Base-by-base conservation (phyloP, 805 yeast genomes). In the Tetrapisispora arboricola region DNA sequence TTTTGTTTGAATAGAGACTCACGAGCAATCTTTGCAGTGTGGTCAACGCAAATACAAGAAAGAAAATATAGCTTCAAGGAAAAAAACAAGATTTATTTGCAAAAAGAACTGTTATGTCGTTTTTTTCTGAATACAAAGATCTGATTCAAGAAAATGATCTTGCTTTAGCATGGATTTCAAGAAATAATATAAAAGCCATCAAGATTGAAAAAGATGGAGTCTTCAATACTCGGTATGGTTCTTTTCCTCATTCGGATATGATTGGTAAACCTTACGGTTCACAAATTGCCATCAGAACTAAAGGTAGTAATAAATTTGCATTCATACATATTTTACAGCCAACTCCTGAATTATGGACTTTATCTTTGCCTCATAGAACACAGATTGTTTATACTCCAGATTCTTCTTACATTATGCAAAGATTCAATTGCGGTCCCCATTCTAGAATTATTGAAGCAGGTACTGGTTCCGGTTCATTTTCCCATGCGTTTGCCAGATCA, bases 331-430 rank as follows among this genome's bases (percentile, higher is more conserved):
- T 92, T 12, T 63, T 92, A 36, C 88, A 84, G 45, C 97, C 98
- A 1, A 80, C 94, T 0, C 88, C 99, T 0, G 99, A 92, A 61
- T 65, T 92, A 18, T 92, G 99, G 99, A 83, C 96, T 0, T 55
- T 85, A n/a, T 84, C 96, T 0, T 67, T 92, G 27, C 97, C 98
- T 2, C 99, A 92, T 58, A 72, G 99, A 61, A 92, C 99, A 0
- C 99, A 92, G 65, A 92, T 92, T 49, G 97, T 92, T 1, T 92
- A 92, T 58, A 84, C 96, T 0, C 95, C 95, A 9, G 99, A 92
- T 60, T 83, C 96, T 2, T 76, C 94, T 22, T 92, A 85, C 54
- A 87, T 92, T 41, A 74, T 84, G 47, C 95, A 90, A 58, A 67
- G 95, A 52, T 65, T 92, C 47, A 72, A 76, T 34, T 78, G 92